phyloP scores from a whole-genome alignment of 2,329 filamentous ascomycete genomes.

The Blastomyces silverae region DNA sequence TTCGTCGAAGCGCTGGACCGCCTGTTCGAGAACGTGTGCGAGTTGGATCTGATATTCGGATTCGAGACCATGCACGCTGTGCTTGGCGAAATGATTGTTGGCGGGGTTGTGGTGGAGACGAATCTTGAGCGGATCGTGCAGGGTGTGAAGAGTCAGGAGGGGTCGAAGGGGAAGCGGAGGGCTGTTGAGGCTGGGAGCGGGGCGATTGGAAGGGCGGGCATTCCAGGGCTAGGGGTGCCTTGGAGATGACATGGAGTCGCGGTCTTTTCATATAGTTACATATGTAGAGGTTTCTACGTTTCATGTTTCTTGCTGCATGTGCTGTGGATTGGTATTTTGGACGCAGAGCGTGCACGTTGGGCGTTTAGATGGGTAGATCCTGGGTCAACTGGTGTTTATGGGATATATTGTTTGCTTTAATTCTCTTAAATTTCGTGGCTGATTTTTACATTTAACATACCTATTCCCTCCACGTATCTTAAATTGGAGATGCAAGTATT shows the following conservation, averaged over 20 bases:
- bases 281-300: neutral
- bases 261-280: neutral
- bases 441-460: neutral
- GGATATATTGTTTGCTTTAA: neutral
- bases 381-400: neutral
- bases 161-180: slow-evolving; percentile 38
- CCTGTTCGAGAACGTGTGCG: slow-evolving; percentile 97
- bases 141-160: slow-evolving; percentile 59
- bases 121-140: slow-evolving; percentile 80
- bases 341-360: neutral
- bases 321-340: neutral
- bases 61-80: slow-evolving; percentile 94
- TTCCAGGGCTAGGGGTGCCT: slow-evolving; percentile 38
- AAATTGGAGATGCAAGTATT: neutral
- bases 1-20: slow-evolving; percentile 94
- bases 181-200: slow-evolving; percentile 40
- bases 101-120: slow-evolving; percentile 90
- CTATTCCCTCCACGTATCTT: neutral
- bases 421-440: neutral
- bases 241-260: slow-evolving; percentile 26
- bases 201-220: slow-evolving; percentile 32
- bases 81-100: slow-evolving; percentile 88
- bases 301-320: neutral
- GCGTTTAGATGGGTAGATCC: neutral
- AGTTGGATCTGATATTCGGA: slow-evolving; percentile 97